A percentile compares a stretch with the other conserved stretches of the same genome.
These are phyloP conservation scores for Skeletonema marinoi DNA, from an alignment of 108 stramenopile species.

Conservation along the genomic window DNA sequence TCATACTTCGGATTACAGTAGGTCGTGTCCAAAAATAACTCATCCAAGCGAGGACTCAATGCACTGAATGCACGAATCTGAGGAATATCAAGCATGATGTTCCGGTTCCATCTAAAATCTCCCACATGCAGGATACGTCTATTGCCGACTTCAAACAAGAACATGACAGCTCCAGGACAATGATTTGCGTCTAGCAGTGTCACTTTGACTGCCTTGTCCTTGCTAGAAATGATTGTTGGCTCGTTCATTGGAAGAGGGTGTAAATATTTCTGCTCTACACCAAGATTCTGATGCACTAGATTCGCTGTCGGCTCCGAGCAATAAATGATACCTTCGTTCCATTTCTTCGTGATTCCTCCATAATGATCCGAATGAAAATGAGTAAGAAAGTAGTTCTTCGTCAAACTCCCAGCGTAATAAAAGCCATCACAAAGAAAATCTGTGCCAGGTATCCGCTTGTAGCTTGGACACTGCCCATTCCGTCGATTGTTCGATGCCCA, in stretches of 20 bases:
- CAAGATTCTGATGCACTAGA: conserved; percentile 49
- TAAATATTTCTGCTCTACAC: conserved; percentile 51
- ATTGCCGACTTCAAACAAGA: conserved; percentile 81
- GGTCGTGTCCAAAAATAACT: conserved; percentile 74
- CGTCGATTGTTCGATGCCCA: conserved; percentile 8
- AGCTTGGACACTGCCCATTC: conserved; percentile 55
- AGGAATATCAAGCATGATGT: conserved; percentile 50
- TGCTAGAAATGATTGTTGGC: conserved; percentile 58
- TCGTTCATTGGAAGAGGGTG: conserved; percentile 74
- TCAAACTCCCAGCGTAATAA: conserved; percentile 42
- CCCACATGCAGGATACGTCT: conserved; percentile 63
- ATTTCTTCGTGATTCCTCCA: conserved; percentile 60
- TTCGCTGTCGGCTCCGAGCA: conserved; percentile 43
- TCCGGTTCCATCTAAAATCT: conserved; percentile 61
- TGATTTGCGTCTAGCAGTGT: conserved; percentile 77
- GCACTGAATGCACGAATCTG: conserved; percentile 43
- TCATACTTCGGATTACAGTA: conserved; percentile 62
- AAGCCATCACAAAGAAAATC: conserved; percentile 80
- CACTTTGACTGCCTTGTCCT: conserved; percentile 55
- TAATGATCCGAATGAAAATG: conserved; percentile 81
- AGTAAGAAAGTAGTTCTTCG: conserved; percentile 84
- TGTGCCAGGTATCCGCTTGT: conserved; percentile 82
- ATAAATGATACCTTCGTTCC: conserved; percentile 75
- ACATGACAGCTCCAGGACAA: conserved; percentile 91
- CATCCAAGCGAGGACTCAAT: conserved; percentile 45